A percentile compares a stretch with the other conserved stretches of the same genome.
These are phyloP conservation scores for Scenedesmus sp. DNA, from an alignment of 163 green algal species.

Conservation along the genomic window DNA sequence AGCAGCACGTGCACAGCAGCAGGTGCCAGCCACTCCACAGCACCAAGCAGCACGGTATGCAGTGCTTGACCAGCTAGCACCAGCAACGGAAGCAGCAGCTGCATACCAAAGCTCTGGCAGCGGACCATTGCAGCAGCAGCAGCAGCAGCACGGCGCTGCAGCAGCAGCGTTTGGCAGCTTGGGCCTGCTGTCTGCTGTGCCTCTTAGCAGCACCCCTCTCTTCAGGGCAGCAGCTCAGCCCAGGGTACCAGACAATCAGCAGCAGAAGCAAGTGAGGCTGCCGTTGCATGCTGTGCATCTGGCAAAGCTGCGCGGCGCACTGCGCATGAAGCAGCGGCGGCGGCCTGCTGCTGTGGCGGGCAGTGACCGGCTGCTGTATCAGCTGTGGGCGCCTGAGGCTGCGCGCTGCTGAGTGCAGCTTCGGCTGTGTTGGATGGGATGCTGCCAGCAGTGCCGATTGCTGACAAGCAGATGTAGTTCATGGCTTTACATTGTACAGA, in stretches of 20 bases:
- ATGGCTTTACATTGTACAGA: too few relatives aligned
- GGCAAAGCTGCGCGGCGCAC: background rate
- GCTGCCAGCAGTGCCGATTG: too few relatives aligned
- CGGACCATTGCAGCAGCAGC: background rate
- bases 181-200: background rate
- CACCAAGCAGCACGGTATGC: background rate
- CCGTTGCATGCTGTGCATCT: background rate
- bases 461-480: too few relatives aligned
- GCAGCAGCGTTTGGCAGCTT: background rate
- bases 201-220: background rate
- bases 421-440: too few relatives aligned
- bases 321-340: background rate
- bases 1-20: background rate
- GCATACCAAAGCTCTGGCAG: background rate
- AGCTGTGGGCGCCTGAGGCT: constrained; percentile 1
- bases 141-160: background rate
- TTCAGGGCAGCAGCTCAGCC: background rate
- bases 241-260: background rate
- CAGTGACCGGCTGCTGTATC: background rate
- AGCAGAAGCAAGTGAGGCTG: background rate
- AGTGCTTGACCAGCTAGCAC: background rate
- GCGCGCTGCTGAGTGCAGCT: background rate
- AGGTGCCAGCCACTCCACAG: background rate
- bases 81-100: background rate
- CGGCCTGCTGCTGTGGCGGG: background rate